Percentiles rank a stretch among this genome's conserved stretches.
Conservation (phyloP, 2,329 filamentous ascomycete genomes). For the Calonectria montana region DNA sequence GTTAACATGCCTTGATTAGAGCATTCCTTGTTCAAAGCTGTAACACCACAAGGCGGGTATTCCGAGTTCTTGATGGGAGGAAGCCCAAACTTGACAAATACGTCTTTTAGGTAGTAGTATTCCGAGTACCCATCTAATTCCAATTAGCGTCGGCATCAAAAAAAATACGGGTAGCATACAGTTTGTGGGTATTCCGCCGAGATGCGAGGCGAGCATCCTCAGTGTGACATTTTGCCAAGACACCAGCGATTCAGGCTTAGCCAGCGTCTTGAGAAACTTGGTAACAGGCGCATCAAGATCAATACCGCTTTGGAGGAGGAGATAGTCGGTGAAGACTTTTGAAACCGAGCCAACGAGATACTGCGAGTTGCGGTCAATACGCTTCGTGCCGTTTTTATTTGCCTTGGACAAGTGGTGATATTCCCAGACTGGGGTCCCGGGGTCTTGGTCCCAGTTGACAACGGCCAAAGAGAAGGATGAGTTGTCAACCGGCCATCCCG, state of each 20-base stretch:
- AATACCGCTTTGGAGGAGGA: constrained; percentile 50
- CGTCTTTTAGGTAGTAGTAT: constrained; percentile 49
- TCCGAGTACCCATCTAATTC: constrained; percentile 47
- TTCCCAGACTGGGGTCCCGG: constrained; percentile 51
- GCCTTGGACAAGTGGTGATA: constrained; percentile 52
- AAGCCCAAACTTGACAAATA: constrained; percentile 50
- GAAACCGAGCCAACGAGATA: constrained; percentile 55
- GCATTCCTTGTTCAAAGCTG: constrained; percentile 48
- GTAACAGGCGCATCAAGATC: constrained; percentile 48
- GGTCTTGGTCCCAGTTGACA: constrained; percentile 45
- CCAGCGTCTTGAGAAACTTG: constrained; percentile 49
- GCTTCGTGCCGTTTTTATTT: constrained; percentile 49
- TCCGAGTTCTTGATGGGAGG: constrained; percentile 47
- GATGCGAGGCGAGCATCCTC: constrained; percentile 50
- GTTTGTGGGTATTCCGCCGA: constrained; percentile 50
- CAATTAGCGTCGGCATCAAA: neutral
- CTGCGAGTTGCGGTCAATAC: constrained; percentile 50
- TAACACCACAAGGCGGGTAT: constrained; percentile 52
- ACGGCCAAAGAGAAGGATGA: constrained; percentile 53
- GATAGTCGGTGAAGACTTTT: constrained; percentile 52
- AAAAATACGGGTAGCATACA: constrained; percentile 37
- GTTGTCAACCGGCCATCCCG: constrained; percentile 50
- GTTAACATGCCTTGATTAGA: constrained; percentile 44
- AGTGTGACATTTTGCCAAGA: constrained; percentile 52
- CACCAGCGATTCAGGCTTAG: constrained; percentile 37